A percentile compares a stretch with the other conserved stretches of the same genome.
phyloP scores from a whole-genome alignment of 805 yeast species.

The Saccharomycopsis selenospora region DNA sequence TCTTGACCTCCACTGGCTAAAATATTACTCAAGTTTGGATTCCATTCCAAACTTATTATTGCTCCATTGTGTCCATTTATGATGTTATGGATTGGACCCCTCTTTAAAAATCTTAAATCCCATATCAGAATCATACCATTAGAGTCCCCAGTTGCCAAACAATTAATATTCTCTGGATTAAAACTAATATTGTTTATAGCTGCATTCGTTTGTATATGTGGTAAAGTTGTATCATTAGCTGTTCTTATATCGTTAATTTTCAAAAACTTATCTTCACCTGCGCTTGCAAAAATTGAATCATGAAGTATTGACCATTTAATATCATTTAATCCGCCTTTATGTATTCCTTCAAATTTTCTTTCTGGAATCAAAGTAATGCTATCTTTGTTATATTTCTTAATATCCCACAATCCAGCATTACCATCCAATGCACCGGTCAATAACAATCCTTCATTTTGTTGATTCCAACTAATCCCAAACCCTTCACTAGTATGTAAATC shows the following conservation, averaged over 20 bases:
- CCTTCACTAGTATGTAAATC: conserved; percentile 44
- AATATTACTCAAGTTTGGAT: conserved; percentile 44
- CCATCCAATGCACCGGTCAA: conserved; percentile 62
- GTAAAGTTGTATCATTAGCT: conserved; percentile 5
- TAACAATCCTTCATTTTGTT: conserved; percentile 48
- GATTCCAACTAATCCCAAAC: conserved; percentile 73
- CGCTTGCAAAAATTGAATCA: conserved; percentile 52
- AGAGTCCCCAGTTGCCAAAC: conserved; percentile 63
- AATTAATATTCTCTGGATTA: conserved; percentile 47
- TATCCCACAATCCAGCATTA: conserved; percentile 58
- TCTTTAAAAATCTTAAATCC: conserved; percentile 52
- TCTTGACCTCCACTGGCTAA: conserved; percentile 62
- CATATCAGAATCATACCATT: conserved; percentile 49
- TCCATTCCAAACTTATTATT: conserved; percentile 69
- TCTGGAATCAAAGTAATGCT: conserved; percentile 25
- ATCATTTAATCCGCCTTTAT: conserved; percentile 56
- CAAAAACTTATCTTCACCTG: conserved; percentile 54
- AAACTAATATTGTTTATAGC: conserved; percentile 50
- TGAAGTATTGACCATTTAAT: conserved; percentile 62
- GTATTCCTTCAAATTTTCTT: conserved; percentile 24
- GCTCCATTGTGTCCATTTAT: conserved; percentile 42
- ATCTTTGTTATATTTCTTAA: conserved; percentile 35
- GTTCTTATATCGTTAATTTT: conserved; percentile 50
- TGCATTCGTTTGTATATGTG: not conserved
- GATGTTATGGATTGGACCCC: conserved; percentile 28